Base-by-base conservation (phyloP, 371 early-diverging fungal genomes). In the Mortierella polycephala region DNA sequence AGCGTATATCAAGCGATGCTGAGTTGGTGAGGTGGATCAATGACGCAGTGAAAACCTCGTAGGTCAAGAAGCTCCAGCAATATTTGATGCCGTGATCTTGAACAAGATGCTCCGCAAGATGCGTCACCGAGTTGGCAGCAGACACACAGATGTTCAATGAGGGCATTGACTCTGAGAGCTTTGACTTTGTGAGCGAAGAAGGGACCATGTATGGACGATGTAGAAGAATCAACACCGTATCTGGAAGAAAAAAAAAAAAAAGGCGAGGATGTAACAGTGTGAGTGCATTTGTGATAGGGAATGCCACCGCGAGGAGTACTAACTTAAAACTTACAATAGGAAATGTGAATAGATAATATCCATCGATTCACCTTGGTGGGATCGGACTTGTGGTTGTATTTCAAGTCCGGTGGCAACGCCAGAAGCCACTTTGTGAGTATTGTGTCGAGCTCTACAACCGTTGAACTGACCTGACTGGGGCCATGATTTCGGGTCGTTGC, bases 181-280 rank as follows among this genome's bases (percentile, higher is more conserved):
- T 79, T 18, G 67, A 42, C 49, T 69, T 79, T 57, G 80, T 79
- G 7, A 69, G 47, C 16, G 70, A 62, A 9, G 74, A 62, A 7
- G 80, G 80, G 7, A 73, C 57, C 81, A 89, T 89, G 62, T 84
- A 88, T 0, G 89, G 88, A 21, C 89, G 75, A 64, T 89, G 89
- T 11, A 89, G 68, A 10, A 89, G 62, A 39, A 87, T 86, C n/a
- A 88, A 64, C 10, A 85, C 69, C 12, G 89, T 84, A 45, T 86
- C 80, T 75, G 66, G 6, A 45, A 8, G n/a, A 8, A 20, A 4
- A 47, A 40, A 9, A 54, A 53, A 30, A 16, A 53, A 23, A 44
- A 16, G 57, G 10, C 18, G 23, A 21, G 14, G 37, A 10, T 47
- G 47, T 47, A 30, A 30, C 30, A 30, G 4, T 30, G 30, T 30